Evolutionary conservation across 371 early-diverging fungal genomes (phyloP), one percentile per base, ranked within the genome.

Genomic region (Apophysomyces elegans): DNA sequence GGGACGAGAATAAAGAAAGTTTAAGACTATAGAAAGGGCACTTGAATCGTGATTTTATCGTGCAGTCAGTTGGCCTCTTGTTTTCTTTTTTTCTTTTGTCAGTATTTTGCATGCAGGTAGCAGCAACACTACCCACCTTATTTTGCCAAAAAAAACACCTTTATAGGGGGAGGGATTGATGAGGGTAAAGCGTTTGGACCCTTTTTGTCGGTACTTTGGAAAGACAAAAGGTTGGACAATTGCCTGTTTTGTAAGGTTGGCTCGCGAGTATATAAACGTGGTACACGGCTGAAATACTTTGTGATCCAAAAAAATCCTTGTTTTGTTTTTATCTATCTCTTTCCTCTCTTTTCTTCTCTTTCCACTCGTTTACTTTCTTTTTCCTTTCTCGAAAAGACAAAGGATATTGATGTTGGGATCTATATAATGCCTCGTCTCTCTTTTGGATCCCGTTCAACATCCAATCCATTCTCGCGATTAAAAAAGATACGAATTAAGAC

Each of bases 251-350:
- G 54, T 50, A 50, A 18, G 54, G 16, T 21, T 50, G 21, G 5
- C 54, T 50, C 54, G 54, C 54, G 54, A 50, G 54, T 16, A n/a
- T 50, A 50, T 50, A 50, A 50, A 26, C 54, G 54, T 50, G 54
- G 54, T 50, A 50, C 54, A 50, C 54, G 54, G 54, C 54, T 50
- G 54, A 50, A 50, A 50, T 50, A 21, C 21, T 50, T n/a, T 50
- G 21, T 50, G 54, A 21, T 50, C 54, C 16, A 16, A 50, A 50
- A 50, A 50, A 50, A 50, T n/a, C 21, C 21, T 50, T 50, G 54
- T 50, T 50, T 50, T 50, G 18, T 50, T 50, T 47, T 47, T 47
- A n/a, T 47, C 18, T 47, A n/a, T 47, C 7, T 47, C 47, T 47
- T 18, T 47, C 18, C 54, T 50, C n/a, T 50, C 16, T 50, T 50